Percentiles rank a stretch among this genome's conserved stretches.
phyloP scores from a whole-genome alignment of 441 rosid species.

The Flueggea neowawraea region DNA sequence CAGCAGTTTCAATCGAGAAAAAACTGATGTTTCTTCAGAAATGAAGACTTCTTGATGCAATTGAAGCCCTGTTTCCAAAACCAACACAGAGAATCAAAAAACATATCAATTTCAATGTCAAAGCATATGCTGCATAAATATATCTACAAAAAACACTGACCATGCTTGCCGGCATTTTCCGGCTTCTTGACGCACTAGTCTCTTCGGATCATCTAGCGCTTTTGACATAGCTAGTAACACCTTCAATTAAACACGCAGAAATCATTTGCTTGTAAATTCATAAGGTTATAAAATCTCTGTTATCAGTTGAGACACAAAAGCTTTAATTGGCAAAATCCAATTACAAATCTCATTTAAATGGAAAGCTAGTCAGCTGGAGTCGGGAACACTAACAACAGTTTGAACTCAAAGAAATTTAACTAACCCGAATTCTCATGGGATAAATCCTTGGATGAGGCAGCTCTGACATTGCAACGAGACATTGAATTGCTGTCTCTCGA shows the following conservation, averaged over 20 bases:
- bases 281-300: too few species aligned
- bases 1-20: not conserved
- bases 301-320: too few species aligned
- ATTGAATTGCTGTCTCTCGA: constrained; percentile 85
- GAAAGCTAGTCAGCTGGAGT: too few species aligned
- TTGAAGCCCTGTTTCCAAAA: constrained; percentile 56
- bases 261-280: not conserved
- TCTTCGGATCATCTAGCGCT: constrained; percentile 84
- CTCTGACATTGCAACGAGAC: constrained; percentile 64
- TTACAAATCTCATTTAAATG: too few species aligned
- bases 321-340: too few species aligned
- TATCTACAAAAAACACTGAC: constrained; percentile 32
- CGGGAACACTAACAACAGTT: too few species aligned
- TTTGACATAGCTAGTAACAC: constrained; percentile 53
- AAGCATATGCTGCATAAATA: not conserved
- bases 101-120: not conserved
- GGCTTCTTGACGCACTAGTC: constrained; percentile 82
- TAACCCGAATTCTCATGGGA: constrained; percentile 71
- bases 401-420: constrained; percentile 11
- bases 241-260: constrained; percentile 27
- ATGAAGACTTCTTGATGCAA: constrained; percentile 31
- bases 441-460: constrained; percentile 75
- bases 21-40: constrained; percentile 12
- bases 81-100: too few species aligned
- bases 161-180: constrained; percentile 79